Evolutionary conservation across 2,329 filamentous ascomycete species (phyloP).

Genomic region (Colletotrichum navitas): DNA sequence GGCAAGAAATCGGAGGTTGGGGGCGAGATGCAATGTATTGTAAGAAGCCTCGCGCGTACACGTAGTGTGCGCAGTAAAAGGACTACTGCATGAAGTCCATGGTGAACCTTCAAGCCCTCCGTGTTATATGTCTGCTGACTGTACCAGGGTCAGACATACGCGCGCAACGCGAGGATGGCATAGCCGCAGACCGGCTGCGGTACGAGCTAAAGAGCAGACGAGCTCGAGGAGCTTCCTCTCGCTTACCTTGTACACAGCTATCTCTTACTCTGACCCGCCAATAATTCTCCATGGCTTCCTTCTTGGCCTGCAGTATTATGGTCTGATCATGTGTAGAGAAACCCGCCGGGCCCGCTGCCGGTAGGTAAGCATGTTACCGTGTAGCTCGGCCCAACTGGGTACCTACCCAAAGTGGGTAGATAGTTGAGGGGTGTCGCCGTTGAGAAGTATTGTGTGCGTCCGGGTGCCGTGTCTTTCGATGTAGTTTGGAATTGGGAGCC

Average conservation of each 20-base stretch:
- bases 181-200: neutral
- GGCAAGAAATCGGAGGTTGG: constrained; percentile 2
- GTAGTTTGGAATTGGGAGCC: constrained; percentile 3
- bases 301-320: constrained; percentile 28
- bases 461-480: constrained; percentile 1
- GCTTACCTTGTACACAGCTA: neutral
- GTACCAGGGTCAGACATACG: neutral
- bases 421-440: constrained; percentile 20
- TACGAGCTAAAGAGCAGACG: constrained; percentile 1
- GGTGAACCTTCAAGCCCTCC: neutral
- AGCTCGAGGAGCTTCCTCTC: neutral
- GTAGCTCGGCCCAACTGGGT: constrained; percentile 11
- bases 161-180: neutral
- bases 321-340: constrained; percentile 17
- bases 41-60: neutral
- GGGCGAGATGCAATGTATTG: constrained; percentile 10
- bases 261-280: neutral
- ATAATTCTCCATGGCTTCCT: constrained; percentile 8
- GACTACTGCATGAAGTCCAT: neutral
- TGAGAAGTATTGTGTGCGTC: neutral
- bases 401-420: constrained; percentile 8
- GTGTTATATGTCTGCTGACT: neutral
- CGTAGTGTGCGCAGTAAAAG: neutral
- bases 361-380: constrained; percentile 7
- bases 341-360: neutral